Evolutionary conservation across 2,329 filamentous ascomycete genomes (phyloP), one percentile per base, ranked within the genome.

Genomic region (Fusarium sacchari): DNA sequence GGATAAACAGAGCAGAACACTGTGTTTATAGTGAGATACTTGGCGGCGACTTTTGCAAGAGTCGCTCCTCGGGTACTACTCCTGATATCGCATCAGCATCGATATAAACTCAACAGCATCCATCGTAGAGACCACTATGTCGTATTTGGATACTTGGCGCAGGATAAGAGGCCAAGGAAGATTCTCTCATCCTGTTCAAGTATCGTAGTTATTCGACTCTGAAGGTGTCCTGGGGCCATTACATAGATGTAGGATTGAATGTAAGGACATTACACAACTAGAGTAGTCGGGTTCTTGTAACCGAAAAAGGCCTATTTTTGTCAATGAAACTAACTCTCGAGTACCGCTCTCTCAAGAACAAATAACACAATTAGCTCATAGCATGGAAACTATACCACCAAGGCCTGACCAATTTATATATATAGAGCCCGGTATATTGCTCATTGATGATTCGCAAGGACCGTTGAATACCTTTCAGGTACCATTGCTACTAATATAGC

Each of bases 391-490:
- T 11, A 28, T 8, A 22, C 26, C 20, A 22, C 18, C 18, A 1
- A 47, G 15, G 9, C 4, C 9, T 30, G 20, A 4, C 20, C 4
- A 11, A 15, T 47, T 17, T 7, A 2, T 39, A 13, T 12, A 22
- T 13, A 8, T 4, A 47, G 20, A 20, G 11, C 9, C 2, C 9
- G 28, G 7, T 15, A 28, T 1, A 47, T 28, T 6, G 26, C 18
- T 15, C 9, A 7, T 7, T 1, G 7, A 14, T 4, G 5, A 28
- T 22, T 30, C 4, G 4, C 14, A 30, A 30, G 20, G 17, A 4
- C 4, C 1, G 3, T n/a, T 12, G 7, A 9, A 17, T n/a, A 1
- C 7, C 5, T 15, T 26, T 28, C 26, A 15, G 3, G 4, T 11
- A 20, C 26, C 10, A 12, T 30, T n/a, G 17, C 20, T n/a, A 30